phyloP scores from a whole-genome alignment of 306 rosid genomes.

The Cicer cuneatum region DNA sequence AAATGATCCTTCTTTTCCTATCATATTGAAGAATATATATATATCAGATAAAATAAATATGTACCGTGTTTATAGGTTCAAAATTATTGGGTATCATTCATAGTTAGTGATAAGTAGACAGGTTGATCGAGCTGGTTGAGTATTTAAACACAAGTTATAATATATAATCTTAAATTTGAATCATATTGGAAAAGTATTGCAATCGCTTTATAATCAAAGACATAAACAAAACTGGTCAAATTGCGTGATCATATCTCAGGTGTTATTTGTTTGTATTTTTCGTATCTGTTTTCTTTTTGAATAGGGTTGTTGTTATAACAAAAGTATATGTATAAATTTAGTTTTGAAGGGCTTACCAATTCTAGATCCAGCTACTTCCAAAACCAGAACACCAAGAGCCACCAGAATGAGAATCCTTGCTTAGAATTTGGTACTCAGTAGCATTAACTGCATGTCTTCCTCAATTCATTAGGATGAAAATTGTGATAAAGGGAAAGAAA shows the following conservation, averaged over 20 bases:
- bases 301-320: too few species aligned
- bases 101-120: too few species aligned
- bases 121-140: too few species aligned
- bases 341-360: slow-evolving; percentile 51
- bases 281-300: too few species aligned
- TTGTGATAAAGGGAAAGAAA: slow-evolving; percentile 52
- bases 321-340: neutral
- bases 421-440: neutral
- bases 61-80: neutral
- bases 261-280: too few species aligned
- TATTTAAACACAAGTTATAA: too few species aligned
- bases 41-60: neutral
- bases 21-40: slow-evolving; percentile 22
- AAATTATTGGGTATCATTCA: too few species aligned
- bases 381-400: slow-evolving; percentile 32
- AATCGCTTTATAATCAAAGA: too few species aligned
- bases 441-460: slow-evolving; percentile 39
- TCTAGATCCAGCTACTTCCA: slow-evolving; percentile 52
- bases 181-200: too few species aligned
- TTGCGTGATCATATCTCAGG: too few species aligned
- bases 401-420: slow-evolving; percentile 34
- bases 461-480: slow-evolving; percentile 51
- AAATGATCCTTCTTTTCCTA: slow-evolving; percentile 43
- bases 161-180: too few species aligned
- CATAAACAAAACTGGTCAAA: too few species aligned